Base-by-base conservation (phyloP, 2,329 filamentous ascomycete genomes). In the Neofusicoccum sp. region DNA sequence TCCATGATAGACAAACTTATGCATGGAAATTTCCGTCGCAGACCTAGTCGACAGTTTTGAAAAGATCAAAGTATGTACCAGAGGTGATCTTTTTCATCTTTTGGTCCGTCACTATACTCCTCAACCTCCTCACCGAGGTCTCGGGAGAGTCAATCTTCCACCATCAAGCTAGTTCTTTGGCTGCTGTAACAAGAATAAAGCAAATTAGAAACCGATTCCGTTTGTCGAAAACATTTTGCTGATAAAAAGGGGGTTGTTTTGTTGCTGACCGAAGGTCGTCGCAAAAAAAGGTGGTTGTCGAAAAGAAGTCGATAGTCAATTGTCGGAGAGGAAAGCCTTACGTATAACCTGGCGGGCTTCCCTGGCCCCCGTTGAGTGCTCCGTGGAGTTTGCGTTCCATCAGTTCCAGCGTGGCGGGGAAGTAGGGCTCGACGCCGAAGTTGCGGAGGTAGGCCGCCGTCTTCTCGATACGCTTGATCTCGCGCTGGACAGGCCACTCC, bases 401-500 rank as follows among this genome's bases (percentile, higher is more conserved):
- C 31, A 80, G 75, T 36, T 83, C 81, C 31, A 84, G 74, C 14
- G 81, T 83, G 29, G 75, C 71, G 4, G 82, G 81, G 71, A 84
- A 84, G 70, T 84, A 84, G 4, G 80, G 80, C 71, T 84, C 81
- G 29, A 84, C 77, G 49, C 82, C 82, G 71, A 80, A 83, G 37
- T 81, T 82, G 65, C 78, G 73, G 47, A 84, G 73, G 64, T 83
- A 84, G 43, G 74, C 77, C 16, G 81, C 82, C 7, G 82, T 84
- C 78, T 84, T 84, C 74, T 84, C 82, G 64, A 84, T 82, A 58
- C 82, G 75, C 78, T 84, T 84, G 67, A 84, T 81, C 70, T 84
- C 82, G 52, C 81, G 71, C 68, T 76, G 74, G 14, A 84, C 80
- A 29, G 79, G 78, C 82, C 82, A 84, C 61, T 81, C 79, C 63